Evolutionary conservation across 495 filamentous ascomycete genomes (phyloP), one percentile per base, ranked within the genome.

Genomic region (Aspergillus coremiiformis): DNA sequence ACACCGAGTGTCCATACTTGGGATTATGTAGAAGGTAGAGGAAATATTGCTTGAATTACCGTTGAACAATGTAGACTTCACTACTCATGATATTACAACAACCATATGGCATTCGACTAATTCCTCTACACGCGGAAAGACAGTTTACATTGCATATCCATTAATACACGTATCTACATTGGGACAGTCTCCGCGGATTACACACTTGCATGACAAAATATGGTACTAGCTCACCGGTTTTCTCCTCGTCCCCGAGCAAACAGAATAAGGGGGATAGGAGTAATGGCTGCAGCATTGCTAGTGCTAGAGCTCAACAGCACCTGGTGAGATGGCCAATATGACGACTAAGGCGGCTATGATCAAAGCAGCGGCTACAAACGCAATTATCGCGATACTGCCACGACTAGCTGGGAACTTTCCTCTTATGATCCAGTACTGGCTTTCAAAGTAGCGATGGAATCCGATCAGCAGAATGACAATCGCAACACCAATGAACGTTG

Each of bases 351-450:
- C 82, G 26, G 83, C 73, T 33, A 90, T 65, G 68, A 91, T 90
- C 59, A 93, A 72, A 11, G 81, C 75, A 51, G 63, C 66, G n/a
- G 89, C 79, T 23, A 94, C 72, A 45, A 86, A 67, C 7, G 85
- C 79, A 33, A 95, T 79, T 32, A 96, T 54, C 21, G 90, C 78
- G 54, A 98, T 81, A 54, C 90, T 93, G 19, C 89, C 91, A 39
- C 92, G 77, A 60, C 88, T 92, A 1, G 92, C 92, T 0, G 92
- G 92, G 56, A 96, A 98, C 64, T 96, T 96, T 50, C 92, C 92
- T 51, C 84, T 77, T 33, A 96, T 83, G 47, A 98, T 83, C 86
- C 94, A 98, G 59, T 92, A 82, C 70, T 81, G 78, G 39, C 75
- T 76, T 53, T 81, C 77, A 54, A 81, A 80, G 47, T 82, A 89